Conservation (phyloP, 495 filamentous ascomycete species). For the Penicillium desertorum region DNA sequence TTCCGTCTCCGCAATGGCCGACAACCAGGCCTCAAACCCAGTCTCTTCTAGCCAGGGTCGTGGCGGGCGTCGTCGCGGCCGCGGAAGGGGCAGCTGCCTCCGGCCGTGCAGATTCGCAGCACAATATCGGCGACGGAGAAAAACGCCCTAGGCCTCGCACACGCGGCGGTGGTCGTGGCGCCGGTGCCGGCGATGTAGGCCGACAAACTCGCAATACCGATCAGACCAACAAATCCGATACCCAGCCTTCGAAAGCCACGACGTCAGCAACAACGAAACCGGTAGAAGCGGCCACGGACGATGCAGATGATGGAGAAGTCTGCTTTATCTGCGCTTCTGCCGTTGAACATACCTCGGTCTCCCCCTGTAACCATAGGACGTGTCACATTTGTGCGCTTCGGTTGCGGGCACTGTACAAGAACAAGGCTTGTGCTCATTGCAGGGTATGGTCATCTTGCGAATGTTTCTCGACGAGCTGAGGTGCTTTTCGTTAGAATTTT, state of each 20-base stretch:
- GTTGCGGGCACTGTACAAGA: slow-evolving; percentile 90
- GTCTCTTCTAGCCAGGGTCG: slow-evolving; percentile 35
- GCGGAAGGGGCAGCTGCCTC: slow-evolving; percentile 36
- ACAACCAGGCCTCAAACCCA: slow-evolving; percentile 31
- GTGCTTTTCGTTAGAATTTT: neutral
- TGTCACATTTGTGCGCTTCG: slow-evolving; percentile 94
- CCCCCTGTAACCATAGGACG: slow-evolving; percentile 91
- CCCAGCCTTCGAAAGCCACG: slow-evolving; percentile 14
- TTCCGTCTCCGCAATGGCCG: slow-evolving; percentile 35
- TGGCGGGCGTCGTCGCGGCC: slow-evolving; percentile 23
- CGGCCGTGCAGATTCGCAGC: slow-evolving; percentile 26
- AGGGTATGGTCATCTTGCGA: slow-evolving; percentile 55
- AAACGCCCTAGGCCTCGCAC: slow-evolving; percentile 32
- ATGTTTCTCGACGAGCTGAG: slow-evolving; percentile 5
- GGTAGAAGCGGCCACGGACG: slow-evolving; percentile 37
- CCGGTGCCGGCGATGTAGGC: slow-evolving; percentile 27
- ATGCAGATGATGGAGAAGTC: slow-evolving; percentile 70
- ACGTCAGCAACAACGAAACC: slow-evolving; percentile 24
- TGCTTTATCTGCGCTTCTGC: slow-evolving; percentile 96
- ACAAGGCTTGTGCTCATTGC: slow-evolving; percentile 91
- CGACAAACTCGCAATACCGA: slow-evolving; percentile 25
- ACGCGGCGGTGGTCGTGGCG: slow-evolving; percentile 36
- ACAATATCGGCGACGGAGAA: slow-evolving; percentile 26
- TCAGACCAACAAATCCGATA: slow-evolving; percentile 15
- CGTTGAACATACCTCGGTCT: slow-evolving; percentile 78